Percentiles rank a stretch among this genome's conserved stretches.
Conservation (phyloP, 208 protist species). For the Entamoeba moshkovskii region DNA sequence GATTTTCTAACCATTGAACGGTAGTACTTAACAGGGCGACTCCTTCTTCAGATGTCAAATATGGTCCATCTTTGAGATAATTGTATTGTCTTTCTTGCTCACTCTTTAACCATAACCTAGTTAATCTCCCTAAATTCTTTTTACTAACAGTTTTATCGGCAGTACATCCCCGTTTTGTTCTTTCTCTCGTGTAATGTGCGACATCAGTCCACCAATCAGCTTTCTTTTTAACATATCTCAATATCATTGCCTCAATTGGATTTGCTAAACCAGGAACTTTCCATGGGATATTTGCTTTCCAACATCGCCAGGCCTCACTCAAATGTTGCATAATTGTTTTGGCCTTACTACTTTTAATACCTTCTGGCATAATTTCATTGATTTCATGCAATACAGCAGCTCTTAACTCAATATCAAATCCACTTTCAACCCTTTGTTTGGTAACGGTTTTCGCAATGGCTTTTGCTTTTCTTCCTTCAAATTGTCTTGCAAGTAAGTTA, state of each 20-base stretch:
- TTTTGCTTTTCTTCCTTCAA: slow-evolving; percentile 89
- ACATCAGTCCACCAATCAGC: slow-evolving; percentile 98
- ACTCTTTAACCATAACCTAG: slow-evolving; percentile 95
- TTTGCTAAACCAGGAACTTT: slow-evolving; percentile 77
- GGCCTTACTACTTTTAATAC: neutral
- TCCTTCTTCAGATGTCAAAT: slow-evolving; percentile 82
- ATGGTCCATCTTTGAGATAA: slow-evolving; percentile 93
- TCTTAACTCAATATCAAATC: slow-evolving; percentile 98
- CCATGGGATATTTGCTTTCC: slow-evolving; percentile 94
- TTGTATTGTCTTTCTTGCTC: slow-evolving; percentile 86
- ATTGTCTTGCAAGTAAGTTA: slow-evolving; percentile 93
- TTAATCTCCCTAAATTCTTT: slow-evolving; percentile 98
- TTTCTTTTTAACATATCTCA: slow-evolving; percentile 98
- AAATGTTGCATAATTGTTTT: slow-evolving; percentile 88
- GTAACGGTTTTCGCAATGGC: slow-evolving; percentile 92
- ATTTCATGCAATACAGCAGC: slow-evolving; percentile 96
- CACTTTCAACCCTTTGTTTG: slow-evolving; percentile 96
- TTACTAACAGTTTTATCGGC: slow-evolving; percentile 99
- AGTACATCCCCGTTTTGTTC: slow-evolving; percentile 87
- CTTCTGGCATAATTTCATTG: slow-evolving; percentile 97
- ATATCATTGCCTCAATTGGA: slow-evolving; percentile 92
- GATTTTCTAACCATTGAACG: slow-evolving; percentile 93
- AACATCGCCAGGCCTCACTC: slow-evolving; percentile 93
- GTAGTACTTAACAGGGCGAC: slow-evolving; percentile 96
- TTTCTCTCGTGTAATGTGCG: slow-evolving; percentile 93